Evolutionary conservation across 2,329 filamentous ascomycete species (phyloP).

Genomic region (Aspergillus sp.): DNA sequence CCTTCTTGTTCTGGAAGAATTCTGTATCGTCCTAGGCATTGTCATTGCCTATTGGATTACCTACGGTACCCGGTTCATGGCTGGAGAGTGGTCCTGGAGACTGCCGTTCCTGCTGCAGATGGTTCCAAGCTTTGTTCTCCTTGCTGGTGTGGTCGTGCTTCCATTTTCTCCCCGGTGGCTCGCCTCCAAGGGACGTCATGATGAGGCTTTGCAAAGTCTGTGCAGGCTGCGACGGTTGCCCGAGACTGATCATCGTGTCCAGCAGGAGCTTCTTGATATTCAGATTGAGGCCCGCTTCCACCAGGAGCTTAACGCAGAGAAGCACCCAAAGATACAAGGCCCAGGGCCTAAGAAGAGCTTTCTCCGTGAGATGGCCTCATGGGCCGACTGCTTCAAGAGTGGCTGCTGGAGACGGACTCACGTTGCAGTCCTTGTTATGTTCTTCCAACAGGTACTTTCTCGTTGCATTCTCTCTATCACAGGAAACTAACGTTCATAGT

Average conservation of each 20-base stretch:
- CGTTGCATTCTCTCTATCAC: too few relatives aligned
- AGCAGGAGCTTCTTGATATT: slow-evolving; percentile 52
- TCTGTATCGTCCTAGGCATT: slow-evolving; percentile 43
- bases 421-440: slow-evolving; percentile 55
- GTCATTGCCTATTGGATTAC: slow-evolving; percentile 46
- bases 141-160: slow-evolving; percentile 43
- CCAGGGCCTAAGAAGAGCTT: slow-evolving; percentile 35
- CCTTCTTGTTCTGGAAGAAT: slow-evolving; percentile 44
- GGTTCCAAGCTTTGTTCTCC: slow-evolving; percentile 39
- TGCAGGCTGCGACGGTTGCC: slow-evolving; percentile 52
- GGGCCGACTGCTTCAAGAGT: slow-evolving; percentile 51
- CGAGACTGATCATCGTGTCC: slow-evolving; percentile 49
- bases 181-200: slow-evolving; percentile 46
- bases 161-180: slow-evolving; percentile 60
- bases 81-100: slow-evolving; percentile 48
- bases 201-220: slow-evolving; percentile 51
- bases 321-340: slow-evolving; percentile 40
- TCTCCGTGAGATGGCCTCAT: slow-evolving; percentile 50
- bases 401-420: slow-evolving; percentile 53
- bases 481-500: slow-evolving; percentile 23
- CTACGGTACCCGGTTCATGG: slow-evolving; percentile 46
- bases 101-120: slow-evolving; percentile 52
- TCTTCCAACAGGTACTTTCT: slow-evolving; percentile 53
- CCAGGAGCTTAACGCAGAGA: slow-evolving; percentile 42
- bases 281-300: slow-evolving; percentile 56